These are phyloP conservation scores for Pseudofabraea citricarpa DNA, from an alignment of 2,329 filamentous ascomycete species.

Conservation along the genomic window DNA sequence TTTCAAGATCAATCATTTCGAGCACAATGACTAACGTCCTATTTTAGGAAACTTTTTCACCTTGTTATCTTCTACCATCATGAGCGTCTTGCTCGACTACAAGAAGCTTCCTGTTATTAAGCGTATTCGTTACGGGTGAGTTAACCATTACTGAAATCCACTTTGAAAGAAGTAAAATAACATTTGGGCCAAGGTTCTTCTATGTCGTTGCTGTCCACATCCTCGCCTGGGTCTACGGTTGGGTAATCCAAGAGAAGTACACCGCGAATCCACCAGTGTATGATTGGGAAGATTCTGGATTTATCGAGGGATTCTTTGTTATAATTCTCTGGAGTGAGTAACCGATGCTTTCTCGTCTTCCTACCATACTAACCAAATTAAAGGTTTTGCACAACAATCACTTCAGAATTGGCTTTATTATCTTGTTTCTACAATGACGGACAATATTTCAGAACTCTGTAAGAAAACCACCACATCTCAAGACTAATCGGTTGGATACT, in stretches of 20 bases:
- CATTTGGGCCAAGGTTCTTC: conserved; percentile 35
- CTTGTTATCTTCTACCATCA: conserved; percentile 39
- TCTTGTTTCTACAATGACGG: conserved; percentile 47
- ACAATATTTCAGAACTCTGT: conserved; percentile 52
- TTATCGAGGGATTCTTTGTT: conserved; percentile 59
- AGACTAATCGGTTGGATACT: too few species aligned
- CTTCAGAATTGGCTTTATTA: conserved; percentile 54
- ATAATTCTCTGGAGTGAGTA: conserved; percentile 53
- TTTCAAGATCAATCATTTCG: too few species aligned
- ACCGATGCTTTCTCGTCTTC: too few species aligned
- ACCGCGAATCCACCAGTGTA: conserved; percentile 49
- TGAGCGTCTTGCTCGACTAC: conserved; percentile 40
- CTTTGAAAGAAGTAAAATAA: background rate
- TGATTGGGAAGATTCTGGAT: conserved; percentile 59
- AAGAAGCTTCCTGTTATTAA: conserved; percentile 36
- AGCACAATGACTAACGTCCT: too few species aligned
- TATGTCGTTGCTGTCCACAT: conserved; percentile 52
- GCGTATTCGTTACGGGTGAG: conserved; percentile 59
- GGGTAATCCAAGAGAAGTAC: conserved; percentile 52
- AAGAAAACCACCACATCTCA: too few species aligned
- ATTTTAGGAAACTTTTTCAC: conserved; percentile 33
- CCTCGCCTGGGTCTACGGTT: conserved; percentile 45
- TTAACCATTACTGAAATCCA: background rate
- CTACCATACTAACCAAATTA: background rate
- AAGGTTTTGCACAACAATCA: conserved; percentile 42